A percentile compares a stretch with the other conserved stretches of the same genome.
Conservation (phyloP, 441 rosid genomes). For the Eruca vesicaria region DNA sequence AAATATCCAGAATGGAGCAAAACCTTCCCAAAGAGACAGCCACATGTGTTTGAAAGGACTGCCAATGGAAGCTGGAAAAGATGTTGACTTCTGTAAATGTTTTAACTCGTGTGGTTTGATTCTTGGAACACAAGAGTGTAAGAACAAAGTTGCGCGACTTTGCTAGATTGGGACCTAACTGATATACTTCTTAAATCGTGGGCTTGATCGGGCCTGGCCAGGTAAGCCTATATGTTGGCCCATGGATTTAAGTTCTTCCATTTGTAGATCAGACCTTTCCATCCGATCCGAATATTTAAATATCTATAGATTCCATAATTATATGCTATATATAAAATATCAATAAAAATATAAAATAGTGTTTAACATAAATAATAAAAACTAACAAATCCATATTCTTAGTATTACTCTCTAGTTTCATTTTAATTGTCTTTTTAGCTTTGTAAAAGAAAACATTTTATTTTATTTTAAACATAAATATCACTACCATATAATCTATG, state of each 20-base stretch:
- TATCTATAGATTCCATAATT: not conserved
- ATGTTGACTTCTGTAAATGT: slow-evolving; percentile 1
- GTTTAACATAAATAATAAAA: not conserved
- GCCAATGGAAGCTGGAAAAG: slow-evolving; percentile 57
- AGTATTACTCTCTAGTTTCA: too few species aligned
- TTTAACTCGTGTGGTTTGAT: not conserved
- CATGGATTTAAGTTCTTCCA: not conserved
- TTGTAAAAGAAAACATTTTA: too few species aligned
- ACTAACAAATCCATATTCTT: not conserved
- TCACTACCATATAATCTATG: too few species aligned
- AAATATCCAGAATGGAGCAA: slow-evolving; percentile 58
- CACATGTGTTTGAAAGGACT: slow-evolving; percentile 62
- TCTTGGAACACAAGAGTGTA: slow-evolving; percentile 19
- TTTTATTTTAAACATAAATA: too few species aligned
- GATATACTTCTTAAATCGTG: not conserved
- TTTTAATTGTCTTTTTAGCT: too few species aligned
- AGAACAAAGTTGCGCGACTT: too few species aligned
- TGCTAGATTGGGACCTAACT: not conserved
- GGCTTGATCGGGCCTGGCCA: not conserved
- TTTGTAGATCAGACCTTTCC: not conserved
- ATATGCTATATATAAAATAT: not conserved
- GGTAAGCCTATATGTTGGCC: slow-evolving; percentile 2
- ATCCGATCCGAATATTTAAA: not conserved
- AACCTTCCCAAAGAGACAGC: slow-evolving; percentile 56
- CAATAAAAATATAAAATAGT: not conserved